These are phyloP conservation scores for Gynochthodes officinalis DNA, from an alignment of 257 asterid species.

Conservation along the genomic window DNA sequence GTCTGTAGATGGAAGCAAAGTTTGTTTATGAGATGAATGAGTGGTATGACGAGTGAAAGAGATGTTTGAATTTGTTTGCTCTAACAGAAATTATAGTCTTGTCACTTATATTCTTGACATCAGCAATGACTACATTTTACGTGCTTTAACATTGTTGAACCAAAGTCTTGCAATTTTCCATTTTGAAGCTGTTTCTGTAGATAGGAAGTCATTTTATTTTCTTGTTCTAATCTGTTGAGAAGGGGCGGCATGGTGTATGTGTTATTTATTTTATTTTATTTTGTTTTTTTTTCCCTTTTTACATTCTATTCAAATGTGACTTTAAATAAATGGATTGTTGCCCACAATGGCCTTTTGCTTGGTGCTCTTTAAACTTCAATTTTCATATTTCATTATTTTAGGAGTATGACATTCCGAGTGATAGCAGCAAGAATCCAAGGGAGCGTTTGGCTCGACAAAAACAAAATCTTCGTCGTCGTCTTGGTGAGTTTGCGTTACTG, in stretches of 20 bases:
- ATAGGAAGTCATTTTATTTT: neutral
- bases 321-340: neutral
- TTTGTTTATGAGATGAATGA: neutral
- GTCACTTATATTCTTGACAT: neutral
- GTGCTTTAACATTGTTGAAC: too few species aligned
- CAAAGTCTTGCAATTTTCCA: neutral
- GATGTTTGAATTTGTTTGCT: neutral
- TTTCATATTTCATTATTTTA: constrained; percentile 35
- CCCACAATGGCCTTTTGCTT: neutral
- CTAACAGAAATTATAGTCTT: neutral
- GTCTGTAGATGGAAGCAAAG: neutral
- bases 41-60: neutral
- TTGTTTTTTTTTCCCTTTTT: neutral
- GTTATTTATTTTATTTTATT: too few species aligned
- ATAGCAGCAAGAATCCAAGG: constrained; percentile 73
- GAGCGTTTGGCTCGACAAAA: constrained; percentile 91
- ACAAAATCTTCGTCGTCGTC: constrained; percentile 85
- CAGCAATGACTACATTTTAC: neutral
- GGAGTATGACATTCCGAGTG: constrained; percentile 90
- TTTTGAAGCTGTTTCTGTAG: too few species aligned
- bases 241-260: neutral
- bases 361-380: neutral
- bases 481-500: constrained; percentile 50
- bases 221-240: neutral
- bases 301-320: neutral